Evolutionary conservation across 106 monocot species (phyloP).

Genomic region (Amphibolis antarctica): DNA sequence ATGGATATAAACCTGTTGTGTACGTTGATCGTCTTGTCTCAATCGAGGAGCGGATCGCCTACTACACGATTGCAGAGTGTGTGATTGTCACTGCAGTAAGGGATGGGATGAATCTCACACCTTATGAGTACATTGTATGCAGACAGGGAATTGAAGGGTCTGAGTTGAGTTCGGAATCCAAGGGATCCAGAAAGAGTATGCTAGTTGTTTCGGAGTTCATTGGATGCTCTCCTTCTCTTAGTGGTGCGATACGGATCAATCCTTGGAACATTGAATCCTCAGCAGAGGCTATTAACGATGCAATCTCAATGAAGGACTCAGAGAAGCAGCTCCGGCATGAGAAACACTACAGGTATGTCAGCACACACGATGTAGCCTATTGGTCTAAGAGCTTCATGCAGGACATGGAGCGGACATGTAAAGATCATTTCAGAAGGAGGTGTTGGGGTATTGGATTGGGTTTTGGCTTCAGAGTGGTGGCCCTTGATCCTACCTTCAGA

Average conservation of each 20-base stretch:
- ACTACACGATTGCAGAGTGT: conserved; percentile 67
- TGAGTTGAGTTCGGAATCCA: conserved; percentile 8
- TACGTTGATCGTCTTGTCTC: conserved; percentile 49
- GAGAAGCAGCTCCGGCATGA: conserved; percentile 63
- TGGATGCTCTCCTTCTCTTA: conserved; percentile 61
- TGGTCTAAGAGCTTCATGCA: conserved; percentile 55
- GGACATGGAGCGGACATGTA: conserved; percentile 59
- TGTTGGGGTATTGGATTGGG: conserved; percentile 66
- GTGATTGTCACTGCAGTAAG: conserved; percentile 61
- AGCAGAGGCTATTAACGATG: conserved; percentile 53
- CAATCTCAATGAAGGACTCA: conserved; percentile 26
- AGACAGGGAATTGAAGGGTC: conserved; percentile 38
- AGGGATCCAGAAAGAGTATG: conserved; percentile 47
- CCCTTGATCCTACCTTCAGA: conserved; percentile 22
- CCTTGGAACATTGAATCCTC: conserved; percentile 55
- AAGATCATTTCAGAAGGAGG: conserved; percentile 48
- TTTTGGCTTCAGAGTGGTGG: conserved; percentile 38
- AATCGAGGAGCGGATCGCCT: conserved; percentile 54
- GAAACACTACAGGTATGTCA: conserved; percentile 57
- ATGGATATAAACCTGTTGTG: conserved; percentile 55
- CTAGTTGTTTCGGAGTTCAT: conserved; percentile 63
- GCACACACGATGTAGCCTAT: conserved; percentile 54
- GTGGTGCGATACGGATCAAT: conserved; percentile 51
- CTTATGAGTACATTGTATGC: conserved; percentile 80
- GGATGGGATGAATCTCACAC: conserved; percentile 84